Conservation (phyloP, 352 stramenopile species). For the Phytophthora multivora region DNA sequence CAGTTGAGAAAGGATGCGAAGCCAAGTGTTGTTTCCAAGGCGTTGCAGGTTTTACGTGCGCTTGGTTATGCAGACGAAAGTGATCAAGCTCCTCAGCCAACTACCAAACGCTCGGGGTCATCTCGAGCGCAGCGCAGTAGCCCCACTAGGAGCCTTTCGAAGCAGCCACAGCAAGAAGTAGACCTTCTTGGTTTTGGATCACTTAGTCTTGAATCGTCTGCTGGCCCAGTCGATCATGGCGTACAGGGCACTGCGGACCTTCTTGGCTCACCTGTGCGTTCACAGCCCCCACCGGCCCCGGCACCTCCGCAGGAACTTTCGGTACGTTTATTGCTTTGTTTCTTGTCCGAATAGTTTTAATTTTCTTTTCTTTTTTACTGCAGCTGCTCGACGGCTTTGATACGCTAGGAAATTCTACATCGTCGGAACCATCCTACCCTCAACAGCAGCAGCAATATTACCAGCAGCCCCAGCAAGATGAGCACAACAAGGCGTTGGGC, state of each 20-base stretch:
- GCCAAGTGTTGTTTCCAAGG: slow-evolving; percentile 78
- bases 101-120: slow-evolving; percentile 8
- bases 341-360: slow-evolving; percentile 11
- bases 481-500: slow-evolving; percentile 70
- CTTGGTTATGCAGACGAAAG: slow-evolving; percentile 69
- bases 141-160: slow-evolving; percentile 17
- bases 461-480: slow-evolving; percentile 43
- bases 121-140: slow-evolving; percentile 24
- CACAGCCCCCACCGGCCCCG: slow-evolving; percentile 23
- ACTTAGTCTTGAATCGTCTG: slow-evolving; percentile 52
- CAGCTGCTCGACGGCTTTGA: slow-evolving; percentile 61
- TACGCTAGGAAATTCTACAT: slow-evolving; percentile 38
- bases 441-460: slow-evolving; percentile 45
- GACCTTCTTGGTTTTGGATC: slow-evolving; percentile 80
- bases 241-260: slow-evolving; percentile 22
- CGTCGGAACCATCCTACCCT: slow-evolving; percentile 40
- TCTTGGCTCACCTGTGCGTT: slow-evolving; percentile 27
- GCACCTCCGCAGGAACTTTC: slow-evolving; percentile 54
- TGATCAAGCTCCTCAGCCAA: slow-evolving; percentile 11
- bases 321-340: slow-evolving; percentile 37
- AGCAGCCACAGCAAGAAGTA: slow-evolving; percentile 53
- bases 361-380: background rate
- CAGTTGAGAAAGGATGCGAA: slow-evolving; percentile 78
- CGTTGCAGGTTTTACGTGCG: slow-evolving; percentile 66
- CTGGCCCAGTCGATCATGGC: slow-evolving; percentile 16